Evolutionary conservation across 2,329 filamentous ascomycete species (phyloP), one percentile per base, ranked within the genome.

Genomic region (Botrytis cinerea): DNA sequence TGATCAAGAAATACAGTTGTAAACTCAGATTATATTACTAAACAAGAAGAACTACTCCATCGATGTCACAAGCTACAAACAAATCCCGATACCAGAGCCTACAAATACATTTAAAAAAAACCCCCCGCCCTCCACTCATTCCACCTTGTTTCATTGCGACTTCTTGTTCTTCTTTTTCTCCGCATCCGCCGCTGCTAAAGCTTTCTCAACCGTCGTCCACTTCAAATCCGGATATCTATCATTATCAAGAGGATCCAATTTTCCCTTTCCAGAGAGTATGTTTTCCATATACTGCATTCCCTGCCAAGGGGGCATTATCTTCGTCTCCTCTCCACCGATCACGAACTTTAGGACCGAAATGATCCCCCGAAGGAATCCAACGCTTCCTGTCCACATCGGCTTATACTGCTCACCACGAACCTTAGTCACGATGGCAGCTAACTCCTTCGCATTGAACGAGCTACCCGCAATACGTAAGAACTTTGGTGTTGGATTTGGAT

Each of bases 221-320:
- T 48, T 54, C 20, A 74, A n/a, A 40, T 72, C 73, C 10, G 73
- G 73, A 68, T 74, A 74, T 28, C 73, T 72, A 35, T 69, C 62
- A 40, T 74, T 74, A 61, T 74, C 73, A 40, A 74, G 12, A 20
- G 73, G 73, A 38, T 72, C 51, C 25, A 74, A 45, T 57, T 69
- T 74, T 25, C 73, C 73, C 9, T 72, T 67, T 35, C 73, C 73
- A 12, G 73, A 74, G 35, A 74, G 54, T 61, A 74, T 74, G 25
- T 74, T 74, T 32, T 74, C 73, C 54, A 74, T 38, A 62, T 74
- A 74, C 40, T 74, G 73, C 70, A 74, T 74, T 57, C 73, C 73
- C 62, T 74, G 73, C 73, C 73, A 74, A 25, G 73, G n/a, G 4
- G 73, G 59, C 2, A 74, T 46, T 12, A 48, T 4, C 2, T 63